Conservation (phyloP, 2,329 filamentous ascomycete species). For the Tolypocladium guangdongense region DNA sequence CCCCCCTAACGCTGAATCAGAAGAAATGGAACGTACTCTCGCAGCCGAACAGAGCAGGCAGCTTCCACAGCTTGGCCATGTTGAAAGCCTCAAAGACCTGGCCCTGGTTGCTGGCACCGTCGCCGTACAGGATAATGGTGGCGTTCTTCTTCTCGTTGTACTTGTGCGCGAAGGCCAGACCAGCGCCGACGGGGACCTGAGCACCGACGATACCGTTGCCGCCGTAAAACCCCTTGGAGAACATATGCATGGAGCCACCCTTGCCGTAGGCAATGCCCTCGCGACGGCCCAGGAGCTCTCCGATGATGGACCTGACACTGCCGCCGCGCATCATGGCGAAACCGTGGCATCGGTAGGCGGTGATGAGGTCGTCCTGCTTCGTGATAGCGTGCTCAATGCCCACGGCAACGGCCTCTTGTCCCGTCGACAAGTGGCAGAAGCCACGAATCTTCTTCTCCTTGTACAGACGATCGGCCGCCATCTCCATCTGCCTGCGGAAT, state of each 20-base stretch:
- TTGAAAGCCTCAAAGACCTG: constrained; percentile 99
- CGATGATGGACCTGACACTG: constrained; percentile 83
- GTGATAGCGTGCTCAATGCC: constrained; percentile 95
- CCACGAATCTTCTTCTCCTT: constrained; percentile 99
- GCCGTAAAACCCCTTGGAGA: constrained; percentile 93
- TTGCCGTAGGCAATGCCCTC: constrained; percentile 98
- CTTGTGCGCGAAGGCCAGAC: constrained; percentile 93
- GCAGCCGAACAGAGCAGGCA: constrained; percentile 91
- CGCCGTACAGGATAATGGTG: constrained; percentile 86
- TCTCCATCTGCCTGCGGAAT: constrained; percentile 83
- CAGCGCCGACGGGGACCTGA: constrained; percentile 93
- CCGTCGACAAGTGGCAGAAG: constrained; percentile 97
- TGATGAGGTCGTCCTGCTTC: constrained; percentile 89
- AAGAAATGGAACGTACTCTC: constrained; percentile 61
- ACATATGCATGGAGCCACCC: constrained; percentile 99
- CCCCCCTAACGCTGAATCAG: background rate
- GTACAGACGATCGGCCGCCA: constrained; percentile 97
- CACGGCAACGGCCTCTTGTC: constrained; percentile 93
- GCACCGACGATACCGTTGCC: constrained; percentile 99
- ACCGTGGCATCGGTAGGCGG: constrained; percentile 97
- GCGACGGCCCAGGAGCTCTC: constrained; percentile 86
- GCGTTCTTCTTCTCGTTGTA: constrained; percentile 82
- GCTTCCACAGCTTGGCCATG: constrained; percentile 99
- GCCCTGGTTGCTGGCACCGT: constrained; percentile 97
- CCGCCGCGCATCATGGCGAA: constrained; percentile 95